Evolutionary conservation across 2,329 filamentous ascomycete species (phyloP), one percentile per base, ranked within the genome.

Genomic region (Claviceps capensis): DNA sequence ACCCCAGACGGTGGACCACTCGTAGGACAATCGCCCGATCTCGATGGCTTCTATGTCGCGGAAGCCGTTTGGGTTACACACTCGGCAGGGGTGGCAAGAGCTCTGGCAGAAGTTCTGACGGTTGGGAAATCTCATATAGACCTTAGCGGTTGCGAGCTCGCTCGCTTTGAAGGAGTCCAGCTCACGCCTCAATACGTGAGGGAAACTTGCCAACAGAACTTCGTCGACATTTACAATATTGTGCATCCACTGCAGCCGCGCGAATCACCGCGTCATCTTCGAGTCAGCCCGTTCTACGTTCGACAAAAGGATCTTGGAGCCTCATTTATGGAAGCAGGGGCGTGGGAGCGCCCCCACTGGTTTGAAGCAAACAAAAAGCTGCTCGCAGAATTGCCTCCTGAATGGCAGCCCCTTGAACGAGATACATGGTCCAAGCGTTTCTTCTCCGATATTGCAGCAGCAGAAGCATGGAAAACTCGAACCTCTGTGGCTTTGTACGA

Each of bases 31-130:
- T 70, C 77, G 0, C 78, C 80, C 6, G 72, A 71, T 14, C 63
- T 83, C 0, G 76, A 82, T 46, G 77, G 77, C 13, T 83, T 83
- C 63, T 82, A 72, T 57, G 77, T 83, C 1, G 80, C 80, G 0
- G 80, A 83, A 58, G 80, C 80, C 5, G 78, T 83, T 0, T 83
- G 80, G 80, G 80, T 83, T 1, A 83, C 80, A 17, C 80, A 83
- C 56, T 82, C 79, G 0, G 79, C 78, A 0, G 80, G 80, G 23
- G 75, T 83, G 1, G 80, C 80, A 8, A 73, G 77, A 26, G 78
- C 80, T 0, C 60, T 83, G 1, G 80, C 80, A 0, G 72, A 83
- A 59, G 59, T 79, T 0, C 65, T 83, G 26, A 82, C 79, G 0
- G 70, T 69, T 1, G 80, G 79, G 2, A 68, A 67, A 23, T 79